phyloP scores from a whole-genome alignment of 1,139 yeast species.

The Yamadazyma spencermartinsiae region DNA sequence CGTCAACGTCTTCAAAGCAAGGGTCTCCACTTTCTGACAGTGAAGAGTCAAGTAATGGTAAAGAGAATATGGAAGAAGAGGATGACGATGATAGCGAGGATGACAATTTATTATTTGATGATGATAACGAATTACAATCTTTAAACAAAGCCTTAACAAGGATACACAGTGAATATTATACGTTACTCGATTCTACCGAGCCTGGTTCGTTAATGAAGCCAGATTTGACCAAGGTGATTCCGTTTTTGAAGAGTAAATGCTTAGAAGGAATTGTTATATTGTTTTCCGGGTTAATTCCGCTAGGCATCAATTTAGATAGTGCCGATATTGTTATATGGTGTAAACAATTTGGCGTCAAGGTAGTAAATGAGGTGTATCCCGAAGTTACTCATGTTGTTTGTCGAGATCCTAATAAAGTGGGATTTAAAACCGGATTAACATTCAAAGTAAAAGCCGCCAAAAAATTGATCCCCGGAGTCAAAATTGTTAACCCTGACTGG shows the following conservation, averaged over 20 bases:
- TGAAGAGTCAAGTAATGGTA: constrained; percentile 16
- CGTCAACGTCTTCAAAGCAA: constrained; percentile 11
- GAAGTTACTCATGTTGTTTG: constrained; percentile 90
- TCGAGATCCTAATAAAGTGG: constrained; percentile 58
- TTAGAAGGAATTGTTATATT: constrained; percentile 70
- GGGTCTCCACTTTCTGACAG: constrained; percentile 5
- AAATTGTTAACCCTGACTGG: constrained; percentile 93
- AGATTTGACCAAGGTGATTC: constrained; percentile 68
- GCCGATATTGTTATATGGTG: constrained; percentile 94
- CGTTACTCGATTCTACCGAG: constrained; percentile 34
- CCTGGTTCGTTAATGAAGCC: constrained; percentile 33
- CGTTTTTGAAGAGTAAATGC: constrained; percentile 65
- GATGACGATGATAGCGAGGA: constrained; percentile 37
- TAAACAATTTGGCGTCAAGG: constrained; percentile 85
- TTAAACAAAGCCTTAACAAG: constrained; percentile 62
- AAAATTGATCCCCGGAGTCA: constrained; percentile 62
- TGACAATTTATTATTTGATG: constrained; percentile 68
- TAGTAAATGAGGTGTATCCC: constrained; percentile 70
- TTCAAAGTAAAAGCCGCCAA: constrained; percentile 77
- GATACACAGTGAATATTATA: constrained; percentile 70
- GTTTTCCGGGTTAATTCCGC: constrained; percentile 84
- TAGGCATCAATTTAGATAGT: constrained; percentile 66
- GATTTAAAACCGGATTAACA: constrained; percentile 37
- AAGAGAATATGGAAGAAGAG: constrained; percentile 9
- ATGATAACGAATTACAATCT: constrained; percentile 71